Evolutionary conservation across 2,329 filamentous ascomycete genomes (phyloP), one percentile per base, ranked within the genome.

Genomic region (Blastomyces silverae): DNA sequence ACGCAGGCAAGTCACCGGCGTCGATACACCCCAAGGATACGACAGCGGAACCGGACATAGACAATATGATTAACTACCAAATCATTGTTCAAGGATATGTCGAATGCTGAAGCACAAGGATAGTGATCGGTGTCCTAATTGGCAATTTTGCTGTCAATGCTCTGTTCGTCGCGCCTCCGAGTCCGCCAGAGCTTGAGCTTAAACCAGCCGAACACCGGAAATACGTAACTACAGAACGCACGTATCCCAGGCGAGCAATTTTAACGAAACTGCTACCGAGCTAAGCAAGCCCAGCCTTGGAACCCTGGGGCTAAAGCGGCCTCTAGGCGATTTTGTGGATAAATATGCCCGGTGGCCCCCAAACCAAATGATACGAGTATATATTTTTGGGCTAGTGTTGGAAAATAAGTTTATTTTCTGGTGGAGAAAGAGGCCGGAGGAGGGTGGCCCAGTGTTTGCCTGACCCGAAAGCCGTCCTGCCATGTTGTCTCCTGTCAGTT

Each of bases 21-120:
- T 52, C 28, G 15, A 56, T 56, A 11, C 53, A 17, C 17, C 53
- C 53, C 42, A 44, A 53, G 60, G 52, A 62, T 62, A 62, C 60
- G 46, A 50, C 46, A 28, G 34, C 44, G n/a, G 42, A 22, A 62
- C 20, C 5, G 3, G 8, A 3, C 17, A 13, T 1, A 3, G 15
- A 25, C 17, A 20, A 25, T 10, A 46, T 46, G 3, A 42, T 46
- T 25, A 31, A 15, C n/a, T 50, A 1, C 8, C 20, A 52, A 52
- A 13, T 11, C 13, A 13, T 55, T 34, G n/a, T 3, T 28, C 28
- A 55, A n/a, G 52, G 52, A 34, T 34, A 55, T 55, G 50, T 3
- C 1, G 52, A 55, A 6, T 31, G 52, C 3, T 15, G 52, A 2
- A 20, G 22, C 28, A 6, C 52, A 55, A 55, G 28, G 52, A n/a